These are phyloP conservation scores for Maudiozyma barnettii DNA, from an alignment of 805 yeast genomes.

Conservation along the genomic window DNA sequence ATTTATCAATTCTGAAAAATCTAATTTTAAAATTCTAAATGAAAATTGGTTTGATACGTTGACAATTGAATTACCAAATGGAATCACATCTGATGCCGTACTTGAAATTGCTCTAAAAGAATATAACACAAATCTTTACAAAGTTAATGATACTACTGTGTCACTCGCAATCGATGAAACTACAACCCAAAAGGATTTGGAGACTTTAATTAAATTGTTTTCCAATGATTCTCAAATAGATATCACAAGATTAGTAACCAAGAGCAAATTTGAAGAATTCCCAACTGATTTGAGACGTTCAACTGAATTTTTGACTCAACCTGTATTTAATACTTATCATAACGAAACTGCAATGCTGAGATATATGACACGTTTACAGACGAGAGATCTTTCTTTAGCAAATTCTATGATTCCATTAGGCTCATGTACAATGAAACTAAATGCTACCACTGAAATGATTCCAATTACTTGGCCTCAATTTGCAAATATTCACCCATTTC, in stretches of 20 bases:
- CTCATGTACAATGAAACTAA: constrained; percentile 95
- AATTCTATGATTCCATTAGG: constrained; percentile 97
- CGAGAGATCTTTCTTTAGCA: constrained; percentile 85
- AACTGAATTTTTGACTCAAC: constrained; percentile 54
- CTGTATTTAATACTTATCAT: constrained; percentile 79
- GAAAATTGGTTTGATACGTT: constrained; percentile 79
- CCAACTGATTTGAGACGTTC: constrained; percentile 44
- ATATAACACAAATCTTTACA: constrained; percentile 68
- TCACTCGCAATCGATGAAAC: constrained; percentile 91
- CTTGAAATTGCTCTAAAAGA: constrained; percentile 39
- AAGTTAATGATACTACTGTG: constrained; percentile 49
- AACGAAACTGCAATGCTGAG: constrained; percentile 93
- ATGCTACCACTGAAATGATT: constrained; percentile 90
- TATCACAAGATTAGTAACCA: background rate
- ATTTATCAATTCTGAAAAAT: constrained; percentile 34
- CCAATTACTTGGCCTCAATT: constrained; percentile 95
- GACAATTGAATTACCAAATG: constrained; percentile 44
- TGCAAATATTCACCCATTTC: constrained; percentile 83
- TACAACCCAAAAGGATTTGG: constrained; percentile 52
- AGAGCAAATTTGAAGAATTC: constrained; percentile 36
- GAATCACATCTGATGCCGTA: constrained; percentile 46
- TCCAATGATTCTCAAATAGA: constrained; percentile 17
- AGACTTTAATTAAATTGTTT: constrained; percentile 49
- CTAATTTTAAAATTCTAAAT: constrained; percentile 35
- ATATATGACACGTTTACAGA: constrained; percentile 75